Percentiles rank a stretch among this genome's conserved stretches.
phyloP scores from a whole-genome alignment of 805 yeast genomes.

The Kodamaea hsintzibuensis region DNA sequence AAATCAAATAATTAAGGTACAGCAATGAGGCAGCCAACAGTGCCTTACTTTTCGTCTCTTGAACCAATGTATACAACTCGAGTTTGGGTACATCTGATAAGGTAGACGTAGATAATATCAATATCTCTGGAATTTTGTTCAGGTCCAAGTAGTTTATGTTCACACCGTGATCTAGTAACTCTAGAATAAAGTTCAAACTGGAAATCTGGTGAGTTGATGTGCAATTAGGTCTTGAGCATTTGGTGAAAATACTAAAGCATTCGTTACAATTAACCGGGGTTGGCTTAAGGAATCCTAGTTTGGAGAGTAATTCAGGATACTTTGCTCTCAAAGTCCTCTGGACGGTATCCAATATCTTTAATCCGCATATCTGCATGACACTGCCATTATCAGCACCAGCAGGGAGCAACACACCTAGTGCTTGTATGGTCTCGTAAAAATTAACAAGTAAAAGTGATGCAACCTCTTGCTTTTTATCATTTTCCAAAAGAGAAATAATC shows the following conservation, averaged over 20 bases:
- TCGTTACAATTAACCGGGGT: neutral
- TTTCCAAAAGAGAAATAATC: neutral
- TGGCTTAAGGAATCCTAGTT: neutral
- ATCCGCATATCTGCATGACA: neutral
- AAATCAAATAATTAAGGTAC: conserved; percentile 20
- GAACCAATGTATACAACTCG: conserved; percentile 19
- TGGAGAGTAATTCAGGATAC: neutral
- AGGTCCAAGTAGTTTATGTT: conserved; percentile 12
- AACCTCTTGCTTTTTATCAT: neutral
- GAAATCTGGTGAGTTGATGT: neutral
- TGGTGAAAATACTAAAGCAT: neutral
- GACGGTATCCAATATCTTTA: neutral
- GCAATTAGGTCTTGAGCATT: neutral
- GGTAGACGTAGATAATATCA: neutral
- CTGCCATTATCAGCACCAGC: neutral
- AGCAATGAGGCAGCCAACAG: conserved; percentile 19
- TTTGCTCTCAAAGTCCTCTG: neutral
- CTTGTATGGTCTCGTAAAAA: neutral
- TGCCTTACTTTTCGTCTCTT: conserved; percentile 19
- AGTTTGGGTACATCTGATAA: conserved; percentile 8
- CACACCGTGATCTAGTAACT: conserved; percentile 23
- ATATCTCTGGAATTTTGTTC: neutral
- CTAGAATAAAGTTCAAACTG: conserved; percentile 18
- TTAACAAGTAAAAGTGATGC: conserved; percentile 1
- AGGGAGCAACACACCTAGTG: neutral